phyloP scores from a whole-genome alignment of 306 rosid species.

The Arachis stenosperma region DNA sequence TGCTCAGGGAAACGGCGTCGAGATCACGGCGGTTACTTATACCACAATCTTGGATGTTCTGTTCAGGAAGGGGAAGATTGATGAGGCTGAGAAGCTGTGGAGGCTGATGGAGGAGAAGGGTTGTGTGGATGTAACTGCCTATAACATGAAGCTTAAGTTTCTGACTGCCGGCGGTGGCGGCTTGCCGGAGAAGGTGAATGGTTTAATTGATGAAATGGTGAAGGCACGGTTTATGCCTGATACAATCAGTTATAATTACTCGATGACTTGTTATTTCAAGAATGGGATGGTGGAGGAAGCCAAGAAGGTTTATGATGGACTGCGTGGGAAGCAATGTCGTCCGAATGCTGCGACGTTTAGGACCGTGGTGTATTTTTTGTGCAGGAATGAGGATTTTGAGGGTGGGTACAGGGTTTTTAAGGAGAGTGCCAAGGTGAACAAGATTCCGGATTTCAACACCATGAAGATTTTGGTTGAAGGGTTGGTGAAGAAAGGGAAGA shows the following conservation, averaged over 20 bases:
- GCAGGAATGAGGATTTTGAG: conserved; percentile 54
- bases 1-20: conserved; percentile 54
- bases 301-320: conserved; percentile 51
- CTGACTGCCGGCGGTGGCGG: conserved; percentile 39
- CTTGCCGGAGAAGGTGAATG: conserved; percentile 53
- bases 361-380: conserved; percentile 51
- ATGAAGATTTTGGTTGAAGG: conserved; percentile 62
- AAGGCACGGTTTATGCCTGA: conserved; percentile 62
- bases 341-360: conserved; percentile 68
- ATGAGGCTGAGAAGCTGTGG: conserved; percentile 70
- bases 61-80: conserved; percentile 53
- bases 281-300: conserved; percentile 65
- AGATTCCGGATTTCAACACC: conserved; percentile 64
- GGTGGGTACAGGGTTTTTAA: conserved; percentile 57
- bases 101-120: conserved; percentile 55
- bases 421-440: conserved; percentile 61
- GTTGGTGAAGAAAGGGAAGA: conserved; percentile 53
- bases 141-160: conserved; percentile 59
- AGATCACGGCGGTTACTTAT: conserved; percentile 55
- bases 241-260: conserved; percentile 57
- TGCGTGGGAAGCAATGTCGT: conserved; percentile 50
- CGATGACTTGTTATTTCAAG: conserved; percentile 60
- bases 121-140: conserved; percentile 54
- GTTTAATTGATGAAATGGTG: conserved; percentile 60
- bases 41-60: conserved; percentile 57